Percentiles rank a stretch among this genome's conserved stretches.
Evolutionary conservation across 2,329 filamentous ascomycete species (phyloP).

Genomic region (Acrocalymma vagum): DNA sequence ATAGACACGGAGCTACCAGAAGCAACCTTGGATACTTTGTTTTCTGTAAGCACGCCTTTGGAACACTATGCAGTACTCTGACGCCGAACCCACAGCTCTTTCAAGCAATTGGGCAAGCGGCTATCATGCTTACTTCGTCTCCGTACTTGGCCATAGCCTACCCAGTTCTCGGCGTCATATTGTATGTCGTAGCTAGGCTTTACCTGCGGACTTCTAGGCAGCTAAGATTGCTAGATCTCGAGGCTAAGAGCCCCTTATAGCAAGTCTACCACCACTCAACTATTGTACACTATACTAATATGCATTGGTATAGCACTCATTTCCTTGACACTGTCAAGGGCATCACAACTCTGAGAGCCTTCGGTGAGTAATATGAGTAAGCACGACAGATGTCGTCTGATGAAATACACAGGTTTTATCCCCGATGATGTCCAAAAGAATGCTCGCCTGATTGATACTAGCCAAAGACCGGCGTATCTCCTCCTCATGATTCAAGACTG

Average conservation of each 20-base stretch:
- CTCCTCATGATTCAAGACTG: constrained; percentile 52
- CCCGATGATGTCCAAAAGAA: constrained; percentile 22
- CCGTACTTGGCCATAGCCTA: constrained; percentile 41
- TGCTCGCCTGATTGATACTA: constrained; percentile 38
- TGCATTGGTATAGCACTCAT: constrained; percentile 41
- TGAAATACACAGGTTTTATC: constrained; percentile 12
- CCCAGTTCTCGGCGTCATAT: constrained; percentile 39
- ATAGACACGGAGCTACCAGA: constrained; percentile 50
- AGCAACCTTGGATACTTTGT: constrained; percentile 8
- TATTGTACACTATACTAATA: background rate
- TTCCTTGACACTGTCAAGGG: constrained; percentile 59
- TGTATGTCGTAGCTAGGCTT: constrained; percentile 50
- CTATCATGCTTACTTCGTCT: constrained; percentile 23
- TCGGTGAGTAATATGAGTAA: constrained; percentile 44
- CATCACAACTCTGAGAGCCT: constrained; percentile 57
- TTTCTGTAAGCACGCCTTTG: no score
- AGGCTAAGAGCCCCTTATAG: constrained; percentile 56
- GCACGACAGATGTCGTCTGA: constrained; percentile 2
- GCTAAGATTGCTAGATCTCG: constrained; percentile 59
- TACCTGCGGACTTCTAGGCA: constrained; percentile 56
- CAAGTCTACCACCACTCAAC: background rate
- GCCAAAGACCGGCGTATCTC: constrained; percentile 52
- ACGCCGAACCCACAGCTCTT: no score
- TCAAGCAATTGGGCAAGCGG: constrained; percentile 13
- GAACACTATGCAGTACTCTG: no score